Conservation (phyloP, 2,329 filamentous ascomycete species). For the Colletotrichum costaricense region DNA sequence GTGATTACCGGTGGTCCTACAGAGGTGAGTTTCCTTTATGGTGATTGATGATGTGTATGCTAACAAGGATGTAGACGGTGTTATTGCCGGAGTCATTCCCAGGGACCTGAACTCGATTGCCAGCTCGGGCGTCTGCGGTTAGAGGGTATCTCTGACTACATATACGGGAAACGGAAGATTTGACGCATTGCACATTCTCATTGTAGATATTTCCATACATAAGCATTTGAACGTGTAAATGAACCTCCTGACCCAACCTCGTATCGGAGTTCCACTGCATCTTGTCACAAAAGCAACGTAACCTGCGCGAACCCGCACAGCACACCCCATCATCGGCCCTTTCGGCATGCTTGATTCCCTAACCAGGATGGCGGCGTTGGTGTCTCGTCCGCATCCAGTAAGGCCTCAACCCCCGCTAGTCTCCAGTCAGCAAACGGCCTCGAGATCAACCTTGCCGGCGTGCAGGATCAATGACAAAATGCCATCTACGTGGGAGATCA, state of each 20-base stretch:
- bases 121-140: slow-evolving; percentile 19
- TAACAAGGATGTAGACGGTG: slow-evolving; percentile 16
- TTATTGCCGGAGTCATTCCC: slow-evolving; percentile 31
- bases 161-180: background rate
- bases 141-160: background rate
- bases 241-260: background rate
- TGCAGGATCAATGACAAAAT: background rate
- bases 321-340: background rate
- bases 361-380: background rate
- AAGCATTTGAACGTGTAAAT: background rate
- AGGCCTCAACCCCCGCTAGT: background rate
- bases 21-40: slow-evolving; percentile 11
- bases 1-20: slow-evolving; percentile 46
- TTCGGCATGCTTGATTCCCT: background rate
- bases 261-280: background rate
- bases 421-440: slow-evolving; percentile 11
- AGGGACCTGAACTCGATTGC: slow-evolving; percentile 30
- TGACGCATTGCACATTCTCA: background rate
- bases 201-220: background rate
- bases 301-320: background rate
- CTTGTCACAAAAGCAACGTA: background rate
- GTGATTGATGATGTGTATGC: background rate
- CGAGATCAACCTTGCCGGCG: slow-evolving; percentile 3
- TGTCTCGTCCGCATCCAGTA: background rate
- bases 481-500: slow-evolving; percentile 1